Evolutionary conservation across 352 stramenopile species (phyloP).

Genomic region (Phytophthora pinifolia): DNA sequence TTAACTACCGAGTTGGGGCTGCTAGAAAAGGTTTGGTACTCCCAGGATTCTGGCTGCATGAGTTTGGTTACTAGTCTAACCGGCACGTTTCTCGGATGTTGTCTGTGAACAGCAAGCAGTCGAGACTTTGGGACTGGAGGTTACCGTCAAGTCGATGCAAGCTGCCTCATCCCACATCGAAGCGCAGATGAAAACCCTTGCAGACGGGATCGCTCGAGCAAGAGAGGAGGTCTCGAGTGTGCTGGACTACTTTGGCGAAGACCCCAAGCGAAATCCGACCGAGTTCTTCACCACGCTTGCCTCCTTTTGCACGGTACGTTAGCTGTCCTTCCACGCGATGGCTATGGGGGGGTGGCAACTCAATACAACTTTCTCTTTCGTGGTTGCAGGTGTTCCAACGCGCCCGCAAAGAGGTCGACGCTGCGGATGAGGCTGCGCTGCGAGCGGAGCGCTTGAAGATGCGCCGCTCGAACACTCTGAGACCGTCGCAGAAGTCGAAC

Average conservation of each 20-base stretch:
- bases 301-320: conserved; percentile 67
- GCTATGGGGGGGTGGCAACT: neutral
- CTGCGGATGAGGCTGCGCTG: conserved; percentile 52
- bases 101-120: conserved; percentile 28
- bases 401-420: conserved; percentile 69
- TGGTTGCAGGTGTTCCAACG: conserved; percentile 53
- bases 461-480: conserved; percentile 35
- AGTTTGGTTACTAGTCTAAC: conserved; percentile 4
- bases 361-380: neutral
- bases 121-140: conserved; percentile 22
- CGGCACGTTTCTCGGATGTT: conserved; percentile 2
- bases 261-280: conserved; percentile 65
- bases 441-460: conserved; percentile 66
- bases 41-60: neutral
- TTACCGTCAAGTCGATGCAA: conserved; percentile 42
- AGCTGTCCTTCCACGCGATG: neutral
- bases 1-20: conserved; percentile 48
- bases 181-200: conserved; percentile 43
- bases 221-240: conserved; percentile 68
- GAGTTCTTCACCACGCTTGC: conserved; percentile 84
- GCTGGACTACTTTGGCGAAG: conserved; percentile 88
- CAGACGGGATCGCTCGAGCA: conserved; percentile 35
- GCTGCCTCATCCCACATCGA: conserved; percentile 38
- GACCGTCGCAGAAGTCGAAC: conserved; percentile 18
- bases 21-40: conserved; percentile 41